Base-by-base conservation (phyloP, 164 flowering plant genomes). In the Piper longum region DNA sequence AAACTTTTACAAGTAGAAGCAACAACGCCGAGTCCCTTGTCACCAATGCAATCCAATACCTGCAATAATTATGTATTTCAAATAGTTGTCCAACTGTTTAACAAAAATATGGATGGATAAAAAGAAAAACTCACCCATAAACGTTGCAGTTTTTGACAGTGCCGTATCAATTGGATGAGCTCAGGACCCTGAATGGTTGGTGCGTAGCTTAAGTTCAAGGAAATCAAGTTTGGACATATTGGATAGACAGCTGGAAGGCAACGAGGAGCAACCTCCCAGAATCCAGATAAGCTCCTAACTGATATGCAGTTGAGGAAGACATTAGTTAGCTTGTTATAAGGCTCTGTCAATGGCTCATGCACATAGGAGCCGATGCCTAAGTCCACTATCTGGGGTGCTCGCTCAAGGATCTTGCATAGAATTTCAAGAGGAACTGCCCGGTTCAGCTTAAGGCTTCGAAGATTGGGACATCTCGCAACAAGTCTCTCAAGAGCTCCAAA, bases 41-140 rank as follows among this genome's bases (percentile, higher is more conserved):
- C 97, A 69, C 91, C 91, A 66, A 90, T 85, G 56, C 78, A 76
- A 69, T 90, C 97, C 71, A 88, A 71, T 59, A 90, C 75, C 97
- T 90, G 95, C 69, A 77, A 1, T 59, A 4, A 65, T 62, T 9
- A 45, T 19, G 12, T 48, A 44, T 4, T 5, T 18, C 36, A 9
- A 59, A 19, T 42, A 5, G 12, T 6, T 9, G 39, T 13, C 4
- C 36, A 59, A 6, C 13, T 7, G 39, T 39, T 16, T 12, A 19
- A 41, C 14, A 16, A 36, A 16, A 58, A 41, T 56, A 44, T 63
- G 60, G 4, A 70, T 13, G 41, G 45, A 64, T 26, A 48, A 65
- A 42, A 26, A 44, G 57, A 66, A 65, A 60, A 69, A 26, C 81
- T 17, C 55, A 90, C 97, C 97, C 92, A 90, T 62, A 90, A 65